These are phyloP conservation scores for Quercus robur DNA, from an alignment of 306 rosid species.

Conservation along the genomic window DNA sequence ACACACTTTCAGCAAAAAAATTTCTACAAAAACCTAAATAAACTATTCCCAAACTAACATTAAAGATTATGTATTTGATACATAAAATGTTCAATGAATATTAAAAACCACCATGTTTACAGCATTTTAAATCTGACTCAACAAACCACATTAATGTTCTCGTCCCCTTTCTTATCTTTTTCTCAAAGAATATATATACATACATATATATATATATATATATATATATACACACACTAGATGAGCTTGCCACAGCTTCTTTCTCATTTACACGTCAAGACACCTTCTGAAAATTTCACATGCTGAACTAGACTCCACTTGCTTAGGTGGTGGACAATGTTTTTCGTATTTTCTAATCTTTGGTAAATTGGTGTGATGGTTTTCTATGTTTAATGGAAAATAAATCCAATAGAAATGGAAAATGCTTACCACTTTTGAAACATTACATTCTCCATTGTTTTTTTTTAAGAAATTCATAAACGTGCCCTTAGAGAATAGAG, in stretches of 20 bases:
- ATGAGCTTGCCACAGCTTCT: background rate
- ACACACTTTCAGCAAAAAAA: accelerated
- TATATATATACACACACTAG: background rate
- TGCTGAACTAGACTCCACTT: background rate
- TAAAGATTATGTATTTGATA: background rate
- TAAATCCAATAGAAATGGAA: too few species aligned
- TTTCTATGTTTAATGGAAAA: too few species aligned
- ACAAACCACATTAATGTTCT: background rate
- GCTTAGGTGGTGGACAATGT: too few species aligned
- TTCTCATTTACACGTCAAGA: background rate
- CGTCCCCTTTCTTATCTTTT: background rate
- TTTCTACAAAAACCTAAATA: too few species aligned
- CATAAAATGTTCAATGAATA: background rate
- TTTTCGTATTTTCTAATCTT: too few species aligned
- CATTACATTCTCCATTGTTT: too few species aligned
- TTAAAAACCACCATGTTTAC: background rate
- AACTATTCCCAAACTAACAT: accelerated
- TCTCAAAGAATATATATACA: background rate
- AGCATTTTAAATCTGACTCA: background rate
- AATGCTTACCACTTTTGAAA: too few species aligned
- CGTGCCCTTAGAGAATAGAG: too few species aligned
- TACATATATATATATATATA: background rate
- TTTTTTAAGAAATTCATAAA: too few species aligned
- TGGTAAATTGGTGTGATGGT: too few species aligned
- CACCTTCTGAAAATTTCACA: background rate